phyloP scores from a whole-genome alignment of 768 basidiomycete genomes.

The Goffeauzyma gilvescens region DNA sequence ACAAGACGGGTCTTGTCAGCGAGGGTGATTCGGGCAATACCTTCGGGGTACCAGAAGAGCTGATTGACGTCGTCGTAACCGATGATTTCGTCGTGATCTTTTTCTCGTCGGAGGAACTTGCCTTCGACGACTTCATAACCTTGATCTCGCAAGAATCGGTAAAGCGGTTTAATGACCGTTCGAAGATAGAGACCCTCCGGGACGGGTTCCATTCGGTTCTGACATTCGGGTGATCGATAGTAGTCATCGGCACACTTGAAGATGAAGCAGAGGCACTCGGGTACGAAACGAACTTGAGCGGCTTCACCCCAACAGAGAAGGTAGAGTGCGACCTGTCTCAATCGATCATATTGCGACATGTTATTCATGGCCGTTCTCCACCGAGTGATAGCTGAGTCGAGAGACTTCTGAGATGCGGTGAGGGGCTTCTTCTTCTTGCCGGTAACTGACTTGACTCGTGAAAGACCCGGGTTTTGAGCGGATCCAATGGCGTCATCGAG shows the following conservation, averaged over 20 bases:
- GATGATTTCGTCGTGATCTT: constrained; percentile 82
- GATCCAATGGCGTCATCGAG: constrained; percentile 92
- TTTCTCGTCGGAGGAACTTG: constrained; percentile 79
- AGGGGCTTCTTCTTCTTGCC: constrained; percentile 33
- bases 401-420: constrained; percentile 48
- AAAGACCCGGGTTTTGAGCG: constrained; percentile 73
- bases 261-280: constrained; percentile 95
- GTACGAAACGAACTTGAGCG: constrained; percentile 86
- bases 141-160: constrained; percentile 90
- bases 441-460: constrained; percentile 62
- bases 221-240: constrained; percentile 96
- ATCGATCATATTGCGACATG: constrained; percentile 95
- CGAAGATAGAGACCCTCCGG: constrained; percentile 89
- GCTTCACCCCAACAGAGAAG: constrained; percentile 96
- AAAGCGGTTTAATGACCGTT: constrained; percentile 76
- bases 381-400: constrained; percentile 67
- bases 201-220: constrained; percentile 73
- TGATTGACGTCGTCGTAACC: constrained; percentile 99
- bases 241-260: constrained; percentile 99
- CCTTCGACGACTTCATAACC: constrained; percentile 92
- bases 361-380: constrained; percentile 97
- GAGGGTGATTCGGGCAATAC: constrained; percentile 76
- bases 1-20: constrained; percentile 82
- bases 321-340: constrained; percentile 87
- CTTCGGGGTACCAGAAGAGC: constrained; percentile 98